phyloP scores from a whole-genome alignment of 495 filamentous ascomycete genomes.

The Daldinia decipiens region DNA sequence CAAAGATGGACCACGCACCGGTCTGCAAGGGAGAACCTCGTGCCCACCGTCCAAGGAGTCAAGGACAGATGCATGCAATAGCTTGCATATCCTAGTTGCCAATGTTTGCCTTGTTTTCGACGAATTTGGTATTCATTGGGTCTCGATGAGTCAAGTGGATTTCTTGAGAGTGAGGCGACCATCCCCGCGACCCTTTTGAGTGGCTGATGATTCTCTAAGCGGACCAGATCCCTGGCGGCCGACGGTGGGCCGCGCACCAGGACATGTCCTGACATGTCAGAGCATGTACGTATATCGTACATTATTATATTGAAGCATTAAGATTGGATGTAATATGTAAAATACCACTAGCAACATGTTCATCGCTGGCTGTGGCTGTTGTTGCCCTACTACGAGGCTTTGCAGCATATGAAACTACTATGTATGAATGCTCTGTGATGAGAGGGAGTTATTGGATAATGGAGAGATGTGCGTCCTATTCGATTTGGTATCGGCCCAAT shows the following conservation, averaged over 20 bases:
- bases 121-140: constrained; percentile 44
- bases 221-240: constrained; percentile 40
- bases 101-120: constrained; percentile 46
- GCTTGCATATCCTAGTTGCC: constrained; percentile 45
- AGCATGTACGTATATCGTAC: constrained; percentile 19
- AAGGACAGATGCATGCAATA: constrained; percentile 49
- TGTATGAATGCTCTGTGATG: neutral
- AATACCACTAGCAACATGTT: neutral
- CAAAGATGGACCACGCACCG: constrained; percentile 36
- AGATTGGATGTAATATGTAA: constrained; percentile 1
- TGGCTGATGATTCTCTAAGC: constrained; percentile 44
- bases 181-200: constrained; percentile 41
- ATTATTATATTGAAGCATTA: constrained; percentile 6
- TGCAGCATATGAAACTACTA: neutral
- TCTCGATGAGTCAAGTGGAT: constrained; percentile 47
- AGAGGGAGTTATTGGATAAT: neutral
- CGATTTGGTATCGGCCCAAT: constrained; percentile 23
- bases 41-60: constrained; percentile 41
- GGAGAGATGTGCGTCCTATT: neutral
- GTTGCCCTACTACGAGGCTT: neutral
- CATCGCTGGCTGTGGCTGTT: neutral
- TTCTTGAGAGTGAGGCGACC: constrained; percentile 49
- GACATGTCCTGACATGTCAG: constrained; percentile 30
- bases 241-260: constrained; percentile 30
- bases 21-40: constrained; percentile 51